Evolutionary conservation across 495 filamentous ascomycete genomes (phyloP).

Genomic region (Xylaria venustula): DNA sequence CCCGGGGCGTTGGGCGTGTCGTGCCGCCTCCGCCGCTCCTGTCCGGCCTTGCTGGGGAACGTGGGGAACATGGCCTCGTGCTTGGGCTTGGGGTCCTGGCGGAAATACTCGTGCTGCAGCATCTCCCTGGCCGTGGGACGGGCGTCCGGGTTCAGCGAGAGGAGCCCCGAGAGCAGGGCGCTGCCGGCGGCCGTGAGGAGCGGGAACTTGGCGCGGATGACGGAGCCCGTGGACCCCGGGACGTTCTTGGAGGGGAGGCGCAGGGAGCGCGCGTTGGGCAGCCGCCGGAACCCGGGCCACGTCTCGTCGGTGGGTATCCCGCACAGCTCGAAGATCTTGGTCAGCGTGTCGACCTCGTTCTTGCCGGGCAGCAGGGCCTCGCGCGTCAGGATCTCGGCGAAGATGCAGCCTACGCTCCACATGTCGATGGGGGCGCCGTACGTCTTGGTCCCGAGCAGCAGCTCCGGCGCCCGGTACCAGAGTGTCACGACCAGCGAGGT

Average conservation of each 20-base stretch:
- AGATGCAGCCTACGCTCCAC: constrained; percentile 97
- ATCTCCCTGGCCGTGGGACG: constrained; percentile 64
- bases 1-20: constrained; percentile 86
- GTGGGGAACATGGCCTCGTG: constrained; percentile 84
- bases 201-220: constrained; percentile 73
- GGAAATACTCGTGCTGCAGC: constrained; percentile 80
- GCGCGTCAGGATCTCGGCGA: constrained; percentile 84
- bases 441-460: constrained; percentile 75
- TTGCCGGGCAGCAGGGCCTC: constrained; percentile 86
- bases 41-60: constrained; percentile 90
- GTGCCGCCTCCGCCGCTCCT: constrained; percentile 73
- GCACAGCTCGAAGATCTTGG: constrained; percentile 80
- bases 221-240: constrained; percentile 36
- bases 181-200: constrained; percentile 75
- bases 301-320: constrained; percentile 82
- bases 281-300: constrained; percentile 84
- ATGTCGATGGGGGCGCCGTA: constrained; percentile 84
- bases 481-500: constrained; percentile 95
- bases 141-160: constrained; percentile 71
- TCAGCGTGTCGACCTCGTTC: constrained; percentile 85
- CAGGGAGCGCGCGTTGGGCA: constrained; percentile 85
- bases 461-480: constrained; percentile 93
- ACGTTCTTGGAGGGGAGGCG: constrained; percentile 61
- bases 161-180: constrained; percentile 62
- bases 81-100: constrained; percentile 85